Evolutionary conservation across 1,284 basidiomycete genomes (phyloP).

Genomic region (Ganoderma boninense): DNA sequence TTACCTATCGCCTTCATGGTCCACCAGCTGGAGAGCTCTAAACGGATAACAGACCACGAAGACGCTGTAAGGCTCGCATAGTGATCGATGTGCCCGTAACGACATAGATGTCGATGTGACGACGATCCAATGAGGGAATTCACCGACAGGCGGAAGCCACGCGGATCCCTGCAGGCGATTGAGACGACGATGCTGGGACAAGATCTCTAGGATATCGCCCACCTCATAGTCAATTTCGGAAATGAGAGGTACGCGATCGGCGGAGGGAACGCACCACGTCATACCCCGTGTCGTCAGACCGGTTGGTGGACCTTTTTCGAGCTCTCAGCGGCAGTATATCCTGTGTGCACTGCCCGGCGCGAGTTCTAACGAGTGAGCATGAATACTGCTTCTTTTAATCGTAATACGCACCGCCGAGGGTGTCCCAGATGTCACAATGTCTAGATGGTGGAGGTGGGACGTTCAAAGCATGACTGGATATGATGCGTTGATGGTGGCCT

Average conservation of each 20-base stretch:
- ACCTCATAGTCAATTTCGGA: neutral
- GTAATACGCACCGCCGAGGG: no score
- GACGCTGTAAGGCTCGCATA: neutral
- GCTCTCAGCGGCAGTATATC: no score
- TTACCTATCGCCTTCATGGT: neutral
- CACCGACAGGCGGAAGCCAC: neutral
- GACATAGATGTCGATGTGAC: neutral
- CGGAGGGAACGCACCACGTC: neutral
- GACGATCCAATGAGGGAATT: neutral
- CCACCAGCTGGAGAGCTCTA: neutral
- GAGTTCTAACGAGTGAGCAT: no score
- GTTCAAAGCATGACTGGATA: no score
- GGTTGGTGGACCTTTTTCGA: neutral
- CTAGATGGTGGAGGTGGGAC: no score
- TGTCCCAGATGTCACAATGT: no score
- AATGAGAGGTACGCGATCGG: neutral
- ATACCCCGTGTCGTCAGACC: neutral
- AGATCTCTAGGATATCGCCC: slow-evolving; percentile 35
- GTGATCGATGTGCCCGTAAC: neutral
- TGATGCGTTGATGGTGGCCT: no score
- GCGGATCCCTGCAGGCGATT: neutral
- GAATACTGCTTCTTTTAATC: no score
- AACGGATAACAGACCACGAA: neutral
- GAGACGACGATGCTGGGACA: neutral
- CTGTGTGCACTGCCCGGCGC: no score